Base-by-base conservation (phyloP, 2,329 filamentous ascomycete species). In the Diaporthe sp. region DNA sequence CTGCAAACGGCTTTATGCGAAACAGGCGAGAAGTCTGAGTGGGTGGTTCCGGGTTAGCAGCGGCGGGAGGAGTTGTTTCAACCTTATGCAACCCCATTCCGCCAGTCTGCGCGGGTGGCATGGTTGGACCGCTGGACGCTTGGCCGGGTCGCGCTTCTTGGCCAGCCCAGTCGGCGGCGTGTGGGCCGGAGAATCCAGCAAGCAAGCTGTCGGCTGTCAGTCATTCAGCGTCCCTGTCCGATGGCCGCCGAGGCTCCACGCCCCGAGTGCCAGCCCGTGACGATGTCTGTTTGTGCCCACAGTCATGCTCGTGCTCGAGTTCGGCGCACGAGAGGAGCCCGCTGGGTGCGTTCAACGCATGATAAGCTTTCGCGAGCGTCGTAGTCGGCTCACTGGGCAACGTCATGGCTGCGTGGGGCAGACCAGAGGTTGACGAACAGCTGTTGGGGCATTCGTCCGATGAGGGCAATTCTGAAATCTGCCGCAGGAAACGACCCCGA, bases 61-160 rank as follows among this genome's bases (percentile, higher is more conserved):
- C 51, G 55, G 72, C 63, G 55, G 72, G 44, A 57, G 47, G 74
- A 61, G 71, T 28, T 71, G 75, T 76, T 76, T 74, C 75, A 76
- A 74, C 58, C 39, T 63, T 55, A 74, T 71, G 72, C 75, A 74
- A 28, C 34, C 42, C 42, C 25, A 28, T 61, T 65, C 51, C 67
- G 58, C 47, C 71, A 71, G 61, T 47, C 20, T 51, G 63, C 44
- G 44, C 34, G 57, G 71, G 37, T 70, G 44, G 47, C 37, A 34
- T 70, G 44, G 55, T 58, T 67, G 58, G 39, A 57, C 22, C 49
- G 61, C 71, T 44, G 34, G 34, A 37, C 20, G 28, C 31, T 42
- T 67, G 70, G 73, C 55, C 55, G 51, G 51, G 47, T n/a, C 60
- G 53, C 39, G 28, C 61, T 47, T 39, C 60, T 49, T 68, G 72